These are phyloP conservation scores for Scenedesmus sp. DNA, from an alignment of 163 green algal genomes.

Conservation along the genomic window DNA sequence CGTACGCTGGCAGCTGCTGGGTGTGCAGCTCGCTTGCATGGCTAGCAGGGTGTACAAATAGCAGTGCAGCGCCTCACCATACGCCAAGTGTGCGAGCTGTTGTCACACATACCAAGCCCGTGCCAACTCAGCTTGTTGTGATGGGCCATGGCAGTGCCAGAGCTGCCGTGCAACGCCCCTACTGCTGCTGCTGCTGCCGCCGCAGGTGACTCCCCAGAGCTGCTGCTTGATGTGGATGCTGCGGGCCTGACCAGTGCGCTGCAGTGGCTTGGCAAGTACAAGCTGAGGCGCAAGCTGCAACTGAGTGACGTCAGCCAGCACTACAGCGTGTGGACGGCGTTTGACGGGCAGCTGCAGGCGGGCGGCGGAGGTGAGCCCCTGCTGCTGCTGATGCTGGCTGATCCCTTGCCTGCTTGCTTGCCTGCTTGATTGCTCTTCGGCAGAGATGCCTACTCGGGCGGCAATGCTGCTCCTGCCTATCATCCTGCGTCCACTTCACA, in stretches of 20 bases:
- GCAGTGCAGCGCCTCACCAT: background rate
- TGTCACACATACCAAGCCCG: too few relatives aligned
- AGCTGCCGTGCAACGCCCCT: background rate
- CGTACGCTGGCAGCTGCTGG: background rate
- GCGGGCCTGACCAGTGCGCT: conserved; percentile 46
- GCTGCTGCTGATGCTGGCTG: background rate
- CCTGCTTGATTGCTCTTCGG: background rate
- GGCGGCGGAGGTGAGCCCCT: background rate
- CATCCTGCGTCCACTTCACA: too few relatives aligned
- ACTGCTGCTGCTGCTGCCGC: background rate
- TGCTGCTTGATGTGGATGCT: conserved; percentile 64
- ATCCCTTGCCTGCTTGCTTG: background rate
- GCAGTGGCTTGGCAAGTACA: conserved; percentile 74
- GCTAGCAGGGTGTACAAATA: background rate
- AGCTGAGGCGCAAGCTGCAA: conserved; percentile 80
- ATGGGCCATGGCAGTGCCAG: background rate
- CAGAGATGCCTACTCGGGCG: too few relatives aligned
- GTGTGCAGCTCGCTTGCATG: background rate
- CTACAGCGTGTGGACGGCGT: conserved; percentile 69
- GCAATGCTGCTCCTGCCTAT: too few relatives aligned
- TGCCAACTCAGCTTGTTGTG: too few relatives aligned
- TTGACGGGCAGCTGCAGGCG: conserved; percentile 46
- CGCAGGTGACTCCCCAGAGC: conserved; percentile 10
- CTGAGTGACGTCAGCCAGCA: conserved; percentile 78
- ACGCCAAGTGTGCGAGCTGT: background rate